Conservation (phyloP, 768 basidiomycete species). For the Lentinula sp. region DNA sequence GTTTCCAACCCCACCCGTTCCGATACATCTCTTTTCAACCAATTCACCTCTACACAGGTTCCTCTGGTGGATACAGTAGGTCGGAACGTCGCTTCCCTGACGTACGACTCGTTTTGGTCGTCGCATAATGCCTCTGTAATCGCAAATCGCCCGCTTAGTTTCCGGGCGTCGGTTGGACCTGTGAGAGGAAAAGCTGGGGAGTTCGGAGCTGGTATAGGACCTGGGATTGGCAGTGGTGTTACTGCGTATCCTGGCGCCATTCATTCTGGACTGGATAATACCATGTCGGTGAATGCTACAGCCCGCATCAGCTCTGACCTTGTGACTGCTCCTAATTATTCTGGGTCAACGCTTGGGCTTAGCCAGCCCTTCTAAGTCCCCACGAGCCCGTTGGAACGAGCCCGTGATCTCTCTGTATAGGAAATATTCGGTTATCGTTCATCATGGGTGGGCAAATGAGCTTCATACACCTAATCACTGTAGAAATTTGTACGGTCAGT, state of each 20-base stretch:
- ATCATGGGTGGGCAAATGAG: too few relatives aligned
- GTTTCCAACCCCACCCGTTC: conserved; percentile 6
- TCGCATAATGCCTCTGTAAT: conserved; percentile 28
- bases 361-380: too few relatives aligned
- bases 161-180: background rate
- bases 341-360: too few relatives aligned
- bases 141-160: conserved; percentile 7
- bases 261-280: too few relatives aligned
- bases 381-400: too few relatives aligned
- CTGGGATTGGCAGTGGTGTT: background rate
- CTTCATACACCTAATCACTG: too few relatives aligned
- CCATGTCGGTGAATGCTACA: too few relatives aligned
- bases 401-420: too few relatives aligned
- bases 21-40: conserved; percentile 12
- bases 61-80: background rate
- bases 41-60: conserved; percentile 10
- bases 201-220: background rate
- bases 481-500: too few relatives aligned
- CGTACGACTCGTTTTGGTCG: conserved; percentile 64
- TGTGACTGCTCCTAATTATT: too few relatives aligned
- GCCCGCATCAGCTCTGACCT: too few relatives aligned
- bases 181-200: background rate
- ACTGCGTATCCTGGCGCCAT: background rate
- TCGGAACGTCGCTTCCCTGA: conserved; percentile 24
- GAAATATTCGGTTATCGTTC: too few relatives aligned